These are phyloP conservation scores for Heimioporus sp. DNA, from an alignment of 768 basidiomycete genomes.

Conservation along the genomic window DNA sequence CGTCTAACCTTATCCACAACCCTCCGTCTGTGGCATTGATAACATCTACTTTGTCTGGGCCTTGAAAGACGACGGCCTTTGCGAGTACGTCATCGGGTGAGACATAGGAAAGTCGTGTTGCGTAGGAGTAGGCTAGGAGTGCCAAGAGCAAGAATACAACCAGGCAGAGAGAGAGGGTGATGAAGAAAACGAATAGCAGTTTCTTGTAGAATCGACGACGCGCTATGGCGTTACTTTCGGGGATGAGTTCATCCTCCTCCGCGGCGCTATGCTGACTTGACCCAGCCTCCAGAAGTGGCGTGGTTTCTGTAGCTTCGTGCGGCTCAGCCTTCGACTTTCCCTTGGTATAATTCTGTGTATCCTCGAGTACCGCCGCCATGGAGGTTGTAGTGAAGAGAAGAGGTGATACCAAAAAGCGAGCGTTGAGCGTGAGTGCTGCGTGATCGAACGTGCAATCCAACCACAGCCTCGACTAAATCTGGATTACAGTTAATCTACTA, in stretches of 20 bases:
- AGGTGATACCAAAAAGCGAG: neutral
- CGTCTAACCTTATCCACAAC: constrained; percentile 58
- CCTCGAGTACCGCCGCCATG: constrained; percentile 21
- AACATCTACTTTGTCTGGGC: constrained; percentile 61
- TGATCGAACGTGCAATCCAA: constrained; percentile 15
- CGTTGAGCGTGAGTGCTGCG: constrained; percentile 2
- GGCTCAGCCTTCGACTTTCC: constrained; percentile 27
- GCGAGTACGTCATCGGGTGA: constrained; percentile 60
- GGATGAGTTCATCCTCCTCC: constrained; percentile 21
- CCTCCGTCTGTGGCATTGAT: constrained; percentile 61
- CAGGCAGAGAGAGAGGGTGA: constrained; percentile 51
- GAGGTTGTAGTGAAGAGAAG: constrained; percentile 9
- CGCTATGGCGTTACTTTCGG: constrained; percentile 17
- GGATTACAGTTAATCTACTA: neutral
- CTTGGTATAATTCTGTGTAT: constrained; percentile 14
- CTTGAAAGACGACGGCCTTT: constrained; percentile 51
- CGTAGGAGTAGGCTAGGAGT: constrained; percentile 66
- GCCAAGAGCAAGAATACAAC: constrained; percentile 42
- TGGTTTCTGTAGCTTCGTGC: constrained; percentile 27
- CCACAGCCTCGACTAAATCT: constrained; percentile 2
- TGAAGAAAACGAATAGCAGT: constrained; percentile 51
- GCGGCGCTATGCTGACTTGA: constrained; percentile 16
- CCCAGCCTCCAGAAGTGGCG: constrained; percentile 27
- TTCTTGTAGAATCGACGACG: constrained; percentile 32
- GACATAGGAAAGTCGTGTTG: constrained; percentile 49